A percentile compares a stretch with the other conserved stretches of the same genome.
Evolutionary conservation across 495 filamentous ascomycete genomes (phyloP).

Genomic region (Talaromyces wortmannii): DNA sequence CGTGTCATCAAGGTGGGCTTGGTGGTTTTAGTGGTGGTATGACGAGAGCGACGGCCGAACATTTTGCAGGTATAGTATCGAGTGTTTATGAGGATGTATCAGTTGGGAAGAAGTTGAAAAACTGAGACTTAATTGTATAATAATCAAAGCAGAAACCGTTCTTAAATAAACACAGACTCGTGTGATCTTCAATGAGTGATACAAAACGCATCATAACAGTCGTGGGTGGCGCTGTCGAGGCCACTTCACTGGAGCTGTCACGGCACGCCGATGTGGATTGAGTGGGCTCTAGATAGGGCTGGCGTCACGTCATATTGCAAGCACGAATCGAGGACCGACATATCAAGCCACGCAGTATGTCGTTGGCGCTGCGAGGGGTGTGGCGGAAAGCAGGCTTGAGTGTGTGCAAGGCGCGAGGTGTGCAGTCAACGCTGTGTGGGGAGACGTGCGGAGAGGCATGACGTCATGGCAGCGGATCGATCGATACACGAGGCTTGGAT

Average conservation of each 20-base stretch:
- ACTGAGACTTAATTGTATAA: not conserved
- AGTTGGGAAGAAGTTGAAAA: not conserved
- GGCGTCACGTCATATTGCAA: not conserved
- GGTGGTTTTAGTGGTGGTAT: slow-evolving; percentile 28
- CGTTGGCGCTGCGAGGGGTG: not conserved
- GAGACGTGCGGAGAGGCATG: not conserved
- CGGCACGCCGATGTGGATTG: not conserved
- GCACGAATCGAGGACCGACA: too few relatives aligned
- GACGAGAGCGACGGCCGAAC: slow-evolving; percentile 20
- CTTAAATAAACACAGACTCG: not conserved
- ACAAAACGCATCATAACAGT: not conserved
- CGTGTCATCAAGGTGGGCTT: slow-evolving; percentile 38
- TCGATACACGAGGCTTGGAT: not conserved
- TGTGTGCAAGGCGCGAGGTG: too few relatives aligned
- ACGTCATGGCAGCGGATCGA: not conserved
- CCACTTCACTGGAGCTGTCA: not conserved
- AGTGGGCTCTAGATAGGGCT: not conserved
- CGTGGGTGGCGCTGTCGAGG: not conserved
- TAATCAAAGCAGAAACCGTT: not conserved
- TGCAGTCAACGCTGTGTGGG: not conserved
- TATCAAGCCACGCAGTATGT: not conserved
- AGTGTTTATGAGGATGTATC: not conserved
- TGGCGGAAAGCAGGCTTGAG: not conserved
- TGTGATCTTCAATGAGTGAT: not conserved
- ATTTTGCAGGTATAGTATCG: slow-evolving; percentile 10